Evolutionary conservation across 2,329 filamentous ascomycete genomes (phyloP).

Genomic region (Talaromyces sp.): DNA sequence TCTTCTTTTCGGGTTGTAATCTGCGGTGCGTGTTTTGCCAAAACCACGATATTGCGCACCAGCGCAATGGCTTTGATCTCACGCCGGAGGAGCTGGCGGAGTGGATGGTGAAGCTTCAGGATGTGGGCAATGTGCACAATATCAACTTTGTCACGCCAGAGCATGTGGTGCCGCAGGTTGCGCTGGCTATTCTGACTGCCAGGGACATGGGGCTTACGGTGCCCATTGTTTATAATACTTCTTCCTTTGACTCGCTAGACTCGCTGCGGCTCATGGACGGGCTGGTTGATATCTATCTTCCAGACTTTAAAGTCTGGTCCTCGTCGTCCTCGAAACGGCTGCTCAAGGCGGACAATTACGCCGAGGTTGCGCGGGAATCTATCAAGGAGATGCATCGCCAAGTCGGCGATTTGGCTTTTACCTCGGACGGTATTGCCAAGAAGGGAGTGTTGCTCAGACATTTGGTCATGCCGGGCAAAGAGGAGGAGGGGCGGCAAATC

Average conservation of each 20-base stretch:
- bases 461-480: constrained; percentile 77
- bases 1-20: constrained; percentile 77
- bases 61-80: constrained; percentile 72
- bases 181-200: constrained; percentile 67
- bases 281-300: constrained; percentile 78
- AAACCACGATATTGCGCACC: constrained; percentile 77
- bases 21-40: constrained; percentile 69
- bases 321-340: constrained; percentile 60
- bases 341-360: constrained; percentile 73
- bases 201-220: constrained; percentile 62
- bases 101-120: constrained; percentile 78
- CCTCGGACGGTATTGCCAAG: constrained; percentile 72
- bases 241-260: constrained; percentile 68
- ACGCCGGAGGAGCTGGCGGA: constrained; percentile 71
- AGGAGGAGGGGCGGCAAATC: constrained; percentile 66
- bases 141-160: constrained; percentile 85
- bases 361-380: constrained; percentile 65
- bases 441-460: constrained; percentile 70
- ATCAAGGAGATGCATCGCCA: constrained; percentile 74
- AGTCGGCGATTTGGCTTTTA: constrained; percentile 79
- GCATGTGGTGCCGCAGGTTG: constrained; percentile 80
- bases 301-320: constrained; percentile 81
- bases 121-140: constrained; percentile 76
- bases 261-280: constrained; percentile 70
- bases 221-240: constrained; percentile 81